Percentiles rank a stretch among this genome's conserved stretches.
Evolutionary conservation across 2,329 filamentous ascomycete species (phyloP).

Genomic region (Graphilbum fragrans): DNA sequence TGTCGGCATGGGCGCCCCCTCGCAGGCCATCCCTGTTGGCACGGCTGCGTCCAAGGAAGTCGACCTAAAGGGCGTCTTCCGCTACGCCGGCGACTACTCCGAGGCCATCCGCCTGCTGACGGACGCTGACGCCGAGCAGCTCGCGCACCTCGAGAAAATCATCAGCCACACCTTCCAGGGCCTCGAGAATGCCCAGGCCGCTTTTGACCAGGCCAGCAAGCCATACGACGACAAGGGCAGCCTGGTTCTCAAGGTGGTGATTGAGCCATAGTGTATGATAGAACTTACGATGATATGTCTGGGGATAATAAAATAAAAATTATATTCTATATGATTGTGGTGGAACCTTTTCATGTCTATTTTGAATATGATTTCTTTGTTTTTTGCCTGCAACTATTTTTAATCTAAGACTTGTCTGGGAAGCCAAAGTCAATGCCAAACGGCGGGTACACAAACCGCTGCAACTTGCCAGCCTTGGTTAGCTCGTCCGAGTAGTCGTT

Average conservation of each 20-base stretch:
- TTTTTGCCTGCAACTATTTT: no score
- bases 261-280: constrained; percentile 21
- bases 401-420: constrained; percentile 47
- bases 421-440: constrained; percentile 61
- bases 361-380: background rate
- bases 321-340: no score
- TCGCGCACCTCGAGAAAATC: constrained; percentile 55
- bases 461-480: constrained; percentile 34
- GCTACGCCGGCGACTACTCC: constrained; percentile 63
- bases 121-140: constrained; percentile 27
- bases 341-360: no score
- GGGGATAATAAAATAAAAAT: background rate
- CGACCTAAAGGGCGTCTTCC: constrained; percentile 59
- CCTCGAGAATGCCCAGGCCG: constrained; percentile 46
- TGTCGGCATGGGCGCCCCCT: constrained; percentile 60
- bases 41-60: constrained; percentile 58
- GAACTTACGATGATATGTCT: no score
- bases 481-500: constrained; percentile 41
- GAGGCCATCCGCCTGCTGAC: constrained; percentile 37
- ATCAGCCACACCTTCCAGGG: constrained; percentile 61
- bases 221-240: constrained; percentile 58
- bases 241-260: constrained; percentile 63
- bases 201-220: constrained; percentile 61
- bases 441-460: constrained; percentile 55
- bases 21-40: constrained; percentile 57